These are phyloP conservation scores for Calophaca sinica DNA, from an alignment of 306 rosid genomes.

Conservation along the genomic window DNA sequence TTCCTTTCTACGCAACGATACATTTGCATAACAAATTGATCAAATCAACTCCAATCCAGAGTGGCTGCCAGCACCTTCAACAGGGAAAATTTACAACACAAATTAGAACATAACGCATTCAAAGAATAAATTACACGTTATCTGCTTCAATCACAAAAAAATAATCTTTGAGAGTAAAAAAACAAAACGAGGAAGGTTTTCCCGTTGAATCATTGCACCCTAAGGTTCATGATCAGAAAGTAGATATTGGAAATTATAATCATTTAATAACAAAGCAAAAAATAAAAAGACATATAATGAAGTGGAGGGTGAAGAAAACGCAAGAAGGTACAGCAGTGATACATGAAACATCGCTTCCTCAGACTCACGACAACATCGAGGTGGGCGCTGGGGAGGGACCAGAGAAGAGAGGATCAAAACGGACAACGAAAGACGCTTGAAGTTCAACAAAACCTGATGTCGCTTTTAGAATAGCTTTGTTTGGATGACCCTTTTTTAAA, in stretches of 20 bases:
- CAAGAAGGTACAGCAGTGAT: not conserved
- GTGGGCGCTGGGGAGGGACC: slow-evolving; percentile 30
- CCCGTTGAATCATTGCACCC: not conserved
- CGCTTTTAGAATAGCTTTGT: slow-evolving; percentile 11
- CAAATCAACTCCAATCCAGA: slow-evolving; percentile 36
- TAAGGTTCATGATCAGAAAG: slow-evolving; percentile 8
- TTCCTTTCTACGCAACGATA: slow-evolving; percentile 50
- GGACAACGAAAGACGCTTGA: slow-evolving; percentile 40
- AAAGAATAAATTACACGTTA: slow-evolving; percentile 3
- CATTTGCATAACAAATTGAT: slow-evolving; percentile 43
- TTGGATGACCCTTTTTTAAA: slow-evolving; percentile 14
- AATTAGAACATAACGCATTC: slow-evolving; percentile 14
- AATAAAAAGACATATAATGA: not conserved
- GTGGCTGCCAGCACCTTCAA: slow-evolving; percentile 23
- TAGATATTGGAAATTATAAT: not conserved
- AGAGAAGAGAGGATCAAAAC: not conserved
- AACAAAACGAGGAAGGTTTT: not conserved
- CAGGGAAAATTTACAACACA: slow-evolving; percentile 13
- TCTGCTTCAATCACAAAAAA: slow-evolving; percentile 8
- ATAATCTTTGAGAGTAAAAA: not conserved
- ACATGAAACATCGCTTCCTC: slow-evolving; percentile 6
- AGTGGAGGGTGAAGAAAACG: not conserved
- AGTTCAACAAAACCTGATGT: slow-evolving; percentile 33
- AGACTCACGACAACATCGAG: slow-evolving; percentile 15
- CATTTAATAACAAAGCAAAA: not conserved